Evolutionary conservation across 1,284 basidiomycete species (phyloP).

Genomic region (Phaffia rhodozyma): DNA sequence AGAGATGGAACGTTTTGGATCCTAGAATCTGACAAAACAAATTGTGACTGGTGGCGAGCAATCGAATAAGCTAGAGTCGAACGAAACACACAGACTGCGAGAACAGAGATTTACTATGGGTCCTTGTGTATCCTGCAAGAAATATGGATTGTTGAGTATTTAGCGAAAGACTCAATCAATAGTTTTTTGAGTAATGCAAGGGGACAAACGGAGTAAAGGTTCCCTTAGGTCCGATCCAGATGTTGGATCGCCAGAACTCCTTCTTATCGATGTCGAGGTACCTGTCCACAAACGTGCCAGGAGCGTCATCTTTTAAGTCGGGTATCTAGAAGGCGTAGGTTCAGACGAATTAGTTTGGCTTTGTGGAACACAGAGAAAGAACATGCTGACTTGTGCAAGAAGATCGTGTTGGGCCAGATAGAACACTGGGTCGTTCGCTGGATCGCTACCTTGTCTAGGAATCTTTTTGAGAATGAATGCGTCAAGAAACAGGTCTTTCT

Average conservation of each 20-base stretch:
- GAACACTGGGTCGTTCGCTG: not conserved
- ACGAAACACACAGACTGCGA: not conserved
- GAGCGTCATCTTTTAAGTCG: not conserved
- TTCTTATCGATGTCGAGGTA: slow-evolving; percentile 5
- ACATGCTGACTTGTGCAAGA: not conserved
- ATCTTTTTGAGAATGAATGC: slow-evolving; percentile 10
- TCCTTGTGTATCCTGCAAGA: slow-evolving; percentile 5
- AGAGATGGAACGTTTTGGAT: slow-evolving; percentile 10
- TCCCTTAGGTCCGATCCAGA: slow-evolving; percentile 15
- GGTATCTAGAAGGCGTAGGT: slow-evolving; percentile 3
- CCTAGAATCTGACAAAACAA: slow-evolving; percentile 6
- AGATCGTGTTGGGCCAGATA: slow-evolving; percentile 15
- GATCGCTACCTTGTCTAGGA: not conserved
- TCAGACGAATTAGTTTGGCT: no score
- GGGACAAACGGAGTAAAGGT: slow-evolving; percentile 13
- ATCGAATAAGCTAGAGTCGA: not conserved
- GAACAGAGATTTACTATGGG: not conserved
- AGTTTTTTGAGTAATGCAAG: not conserved
- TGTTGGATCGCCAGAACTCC: slow-evolving; percentile 10
- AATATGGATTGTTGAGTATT: not conserved
- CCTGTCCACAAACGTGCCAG: not conserved
- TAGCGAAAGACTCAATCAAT: not conserved
- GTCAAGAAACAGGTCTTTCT: slow-evolving; percentile 2
- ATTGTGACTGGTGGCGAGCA: slow-evolving; percentile 5
- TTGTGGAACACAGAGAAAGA: not conserved